A percentile compares a stretch with the other conserved stretches of the same genome.
Evolutionary conservation across 768 basidiomycete species (phyloP).

Genomic region (Terana coerulea): DNA sequence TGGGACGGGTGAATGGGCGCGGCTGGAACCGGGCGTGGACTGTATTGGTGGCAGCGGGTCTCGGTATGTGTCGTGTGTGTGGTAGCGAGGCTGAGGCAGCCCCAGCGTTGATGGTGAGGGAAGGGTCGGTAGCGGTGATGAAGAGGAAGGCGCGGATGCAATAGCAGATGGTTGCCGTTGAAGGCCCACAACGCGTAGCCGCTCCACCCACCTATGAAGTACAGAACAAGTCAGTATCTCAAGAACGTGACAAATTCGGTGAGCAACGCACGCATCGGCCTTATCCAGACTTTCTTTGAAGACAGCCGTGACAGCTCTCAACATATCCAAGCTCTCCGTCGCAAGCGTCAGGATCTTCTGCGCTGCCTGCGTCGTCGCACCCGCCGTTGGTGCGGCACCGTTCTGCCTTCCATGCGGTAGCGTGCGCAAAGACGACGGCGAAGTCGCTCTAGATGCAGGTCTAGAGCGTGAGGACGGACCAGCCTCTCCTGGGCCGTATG

Average conservation of each 20-base stretch:
- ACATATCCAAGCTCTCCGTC: constrained; percentile 91
- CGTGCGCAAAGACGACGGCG: constrained; percentile 20
- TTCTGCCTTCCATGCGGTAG: constrained; percentile 11
- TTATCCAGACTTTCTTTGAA: constrained; percentile 85
- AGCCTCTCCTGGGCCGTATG: constrained; percentile 25
- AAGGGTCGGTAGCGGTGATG: background rate
- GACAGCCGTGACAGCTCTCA: constrained; percentile 82
- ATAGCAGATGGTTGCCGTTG: too few relatives aligned
- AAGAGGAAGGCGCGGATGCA: constrained; percentile 14
- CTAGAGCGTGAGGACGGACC: constrained; percentile 25
- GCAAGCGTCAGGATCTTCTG: constrained; percentile 80
- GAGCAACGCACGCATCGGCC: constrained; percentile 71
- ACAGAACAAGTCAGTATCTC: background rate
- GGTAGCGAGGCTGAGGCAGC: constrained; percentile 11
- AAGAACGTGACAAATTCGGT: constrained; percentile 9
- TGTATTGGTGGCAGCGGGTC: constrained; percentile 16
- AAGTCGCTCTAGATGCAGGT: constrained; percentile 27
- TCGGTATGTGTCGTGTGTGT: constrained; percentile 5
- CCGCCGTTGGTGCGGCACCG: constrained; percentile 33
- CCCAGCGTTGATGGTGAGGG: constrained; percentile 17
- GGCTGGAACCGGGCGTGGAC: constrained; percentile 11
- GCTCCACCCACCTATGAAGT: constrained; percentile 70
- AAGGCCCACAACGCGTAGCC: constrained; percentile 72
- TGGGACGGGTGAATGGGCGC: constrained; percentile 13
- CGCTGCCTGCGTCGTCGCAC: constrained; percentile 68